Evolutionary conservation across 495 filamentous ascomycete genomes (phyloP).

Genomic region (Friedmanniomyces endolithicus): DNA sequence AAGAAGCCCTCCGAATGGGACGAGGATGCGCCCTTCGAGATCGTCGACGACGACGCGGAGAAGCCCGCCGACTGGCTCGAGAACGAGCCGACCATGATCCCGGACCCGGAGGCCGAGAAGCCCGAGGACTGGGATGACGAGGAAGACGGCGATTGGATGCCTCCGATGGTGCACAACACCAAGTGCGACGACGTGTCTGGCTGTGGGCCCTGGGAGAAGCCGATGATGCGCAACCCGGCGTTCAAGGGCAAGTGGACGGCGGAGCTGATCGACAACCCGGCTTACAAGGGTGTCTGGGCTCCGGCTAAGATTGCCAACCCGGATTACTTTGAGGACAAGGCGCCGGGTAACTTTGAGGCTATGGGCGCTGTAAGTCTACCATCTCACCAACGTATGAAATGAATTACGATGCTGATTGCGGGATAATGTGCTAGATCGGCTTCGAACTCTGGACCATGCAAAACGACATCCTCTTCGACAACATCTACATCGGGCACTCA

Average conservation of each 20-base stretch:
- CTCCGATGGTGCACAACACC: conserved; percentile 88
- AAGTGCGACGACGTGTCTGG: conserved; percentile 90
- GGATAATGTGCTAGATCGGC: conserved; percentile 51
- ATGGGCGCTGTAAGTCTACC: conserved; percentile 75
- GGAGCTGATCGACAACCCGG: conserved; percentile 92
- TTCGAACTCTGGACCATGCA: conserved; percentile 99
- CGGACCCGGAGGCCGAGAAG: conserved; percentile 96
- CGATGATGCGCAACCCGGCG: conserved; percentile 86
- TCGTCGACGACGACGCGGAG: conserved; percentile 82
- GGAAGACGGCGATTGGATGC: conserved; percentile 97
- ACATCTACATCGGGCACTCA: conserved; percentile 99
- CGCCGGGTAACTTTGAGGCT: conserved; percentile 88
- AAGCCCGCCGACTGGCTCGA: conserved; percentile 95
- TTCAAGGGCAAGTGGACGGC: conserved; percentile 99
- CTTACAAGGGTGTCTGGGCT: conserved; percentile 92
- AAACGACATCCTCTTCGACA: conserved; percentile 96
- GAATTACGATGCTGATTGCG: conserved; percentile 6
- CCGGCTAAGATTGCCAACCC: conserved; percentile 97
- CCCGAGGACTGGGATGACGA: conserved; percentile 99
- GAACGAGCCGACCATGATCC: conserved; percentile 70
- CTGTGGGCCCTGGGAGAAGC: conserved; percentile 85
- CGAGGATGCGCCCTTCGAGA: conserved; percentile 93
- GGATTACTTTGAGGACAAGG: conserved; percentile 95
- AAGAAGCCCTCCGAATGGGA: conserved; percentile 98
- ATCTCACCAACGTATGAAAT: too few species aligned